These are phyloP conservation scores for Nicotiana attenuata DNA, from an alignment of 257 asterid genomes.

Conservation along the genomic window DNA sequence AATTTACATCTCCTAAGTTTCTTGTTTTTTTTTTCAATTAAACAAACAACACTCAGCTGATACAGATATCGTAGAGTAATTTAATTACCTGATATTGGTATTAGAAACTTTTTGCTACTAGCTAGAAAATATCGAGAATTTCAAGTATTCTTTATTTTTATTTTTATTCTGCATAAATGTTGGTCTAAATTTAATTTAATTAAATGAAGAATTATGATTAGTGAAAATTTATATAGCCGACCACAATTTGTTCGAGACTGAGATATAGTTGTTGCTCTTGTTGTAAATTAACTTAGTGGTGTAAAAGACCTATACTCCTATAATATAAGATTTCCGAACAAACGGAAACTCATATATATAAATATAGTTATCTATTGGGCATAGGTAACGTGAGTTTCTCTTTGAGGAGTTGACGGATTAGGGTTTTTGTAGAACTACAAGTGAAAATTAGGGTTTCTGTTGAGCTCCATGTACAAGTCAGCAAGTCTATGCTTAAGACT, in stretches of 20 bases:
- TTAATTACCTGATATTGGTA: not conserved
- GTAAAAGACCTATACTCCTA: too few species aligned
- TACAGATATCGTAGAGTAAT: too few species aligned
- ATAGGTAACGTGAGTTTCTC: not conserved
- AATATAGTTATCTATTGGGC: not conserved
- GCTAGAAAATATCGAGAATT: not conserved
- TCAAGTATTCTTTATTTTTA: not conserved
- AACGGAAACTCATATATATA: not conserved
- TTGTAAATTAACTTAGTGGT: too few species aligned
- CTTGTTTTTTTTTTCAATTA: too few species aligned
- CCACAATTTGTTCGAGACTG: too few species aligned
- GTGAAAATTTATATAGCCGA: not conserved
- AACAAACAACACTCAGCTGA: too few species aligned
- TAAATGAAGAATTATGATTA: too few species aligned
- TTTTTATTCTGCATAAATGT: not conserved
- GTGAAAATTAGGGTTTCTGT: not conserved
- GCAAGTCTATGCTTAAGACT: not conserved
- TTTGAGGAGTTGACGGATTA: not conserved
- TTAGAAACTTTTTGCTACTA: not conserved
- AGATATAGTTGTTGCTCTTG: too few species aligned
- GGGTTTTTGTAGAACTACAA: conserved; percentile 23
- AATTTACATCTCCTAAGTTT: too few species aligned
- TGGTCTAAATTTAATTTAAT: too few species aligned
- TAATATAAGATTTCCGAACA: too few species aligned
- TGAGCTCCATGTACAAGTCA: not conserved